phyloP scores from a whole-genome alignment of 768 basidiomycete genomes.

The Serpula lacrymans region DNA sequence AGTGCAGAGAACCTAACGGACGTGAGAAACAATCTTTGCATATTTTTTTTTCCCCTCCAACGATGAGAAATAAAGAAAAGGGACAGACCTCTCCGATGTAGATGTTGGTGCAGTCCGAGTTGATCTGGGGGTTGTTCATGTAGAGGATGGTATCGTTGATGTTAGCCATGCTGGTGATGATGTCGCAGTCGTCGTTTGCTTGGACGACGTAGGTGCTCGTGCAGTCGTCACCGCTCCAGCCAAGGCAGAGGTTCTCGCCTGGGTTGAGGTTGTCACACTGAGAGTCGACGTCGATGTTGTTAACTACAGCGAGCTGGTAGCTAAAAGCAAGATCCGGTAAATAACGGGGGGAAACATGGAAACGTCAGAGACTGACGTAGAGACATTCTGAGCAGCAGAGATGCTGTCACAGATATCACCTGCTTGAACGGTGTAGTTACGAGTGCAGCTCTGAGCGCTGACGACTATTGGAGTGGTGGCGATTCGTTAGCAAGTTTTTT shows the following conservation, averaged over 20 bases:
- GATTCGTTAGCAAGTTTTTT: conserved; percentile 6
- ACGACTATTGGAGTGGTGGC: conserved; percentile 14
- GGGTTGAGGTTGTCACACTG: conserved; percentile 58
- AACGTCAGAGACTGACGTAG: conserved; percentile 50
- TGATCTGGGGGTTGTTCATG: conserved; percentile 74
- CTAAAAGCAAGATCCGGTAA: conserved; percentile 30
- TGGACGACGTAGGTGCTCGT: conserved; percentile 53
- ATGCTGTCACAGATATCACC: conserved; percentile 74
- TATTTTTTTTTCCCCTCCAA: background rate
- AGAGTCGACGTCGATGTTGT: conserved; percentile 46
- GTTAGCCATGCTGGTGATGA: conserved; percentile 34
- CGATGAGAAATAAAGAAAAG: background rate
- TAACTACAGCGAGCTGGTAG: conserved; percentile 70
- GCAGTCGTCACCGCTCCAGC: conserved; percentile 59
- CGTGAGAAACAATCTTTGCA: conserved; percentile 4
- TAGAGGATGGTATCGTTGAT: conserved; percentile 54
- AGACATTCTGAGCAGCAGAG: conserved; percentile 58
- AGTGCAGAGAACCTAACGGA: conserved; percentile 51
- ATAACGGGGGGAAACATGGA: background rate
- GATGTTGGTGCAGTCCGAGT: conserved; percentile 55
- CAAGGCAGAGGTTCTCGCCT: conserved; percentile 58
- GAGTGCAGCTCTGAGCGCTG: conserved; percentile 42
- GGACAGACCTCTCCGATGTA: conserved; percentile 69
- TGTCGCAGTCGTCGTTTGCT: conserved; percentile 55
- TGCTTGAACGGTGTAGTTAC: conserved; percentile 54